These are phyloP conservation scores for Leptomonas pyrrhocoris DNA, from an alignment of 208 protist species.

Conservation along the genomic window DNA sequence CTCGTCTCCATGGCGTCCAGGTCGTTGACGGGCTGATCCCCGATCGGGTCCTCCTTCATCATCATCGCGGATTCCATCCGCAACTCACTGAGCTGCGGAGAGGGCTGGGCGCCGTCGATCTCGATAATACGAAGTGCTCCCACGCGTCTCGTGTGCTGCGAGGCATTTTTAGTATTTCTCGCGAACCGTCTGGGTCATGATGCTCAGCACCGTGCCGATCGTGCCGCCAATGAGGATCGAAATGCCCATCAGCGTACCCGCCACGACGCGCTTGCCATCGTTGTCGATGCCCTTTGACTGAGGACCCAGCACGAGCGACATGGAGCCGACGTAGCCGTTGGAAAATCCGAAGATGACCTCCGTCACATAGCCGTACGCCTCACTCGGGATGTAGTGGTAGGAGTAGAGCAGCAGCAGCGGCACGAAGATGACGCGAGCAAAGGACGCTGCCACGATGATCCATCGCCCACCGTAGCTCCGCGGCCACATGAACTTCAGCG, in stretches of 20 bases:
- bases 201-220: slow-evolving; percentile 48
- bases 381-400: slow-evolving; percentile 59
- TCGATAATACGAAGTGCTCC: neutral
- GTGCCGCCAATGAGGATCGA: slow-evolving; percentile 51
- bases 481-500: slow-evolving; percentile 48
- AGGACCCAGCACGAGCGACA: slow-evolving; percentile 60
- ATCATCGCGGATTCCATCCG: too few species aligned
- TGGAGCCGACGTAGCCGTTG: slow-evolving; percentile 57
- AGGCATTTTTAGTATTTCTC: slow-evolving; percentile 15
- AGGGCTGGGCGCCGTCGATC: too few species aligned
- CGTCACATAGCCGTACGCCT: slow-evolving; percentile 53
- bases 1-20: too few species aligned
- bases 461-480: slow-evolving; percentile 35
- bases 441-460: slow-evolving; percentile 41
- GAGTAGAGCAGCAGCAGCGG: slow-evolving; percentile 60
- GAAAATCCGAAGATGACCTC: slow-evolving; percentile 58
- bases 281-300: slow-evolving; percentile 31
- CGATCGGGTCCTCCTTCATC: too few species aligned
- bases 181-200: slow-evolving; percentile 50
- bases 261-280: slow-evolving; percentile 57
- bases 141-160: too few species aligned
- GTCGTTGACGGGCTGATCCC: too few species aligned
- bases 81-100: too few species aligned
- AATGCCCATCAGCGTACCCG: slow-evolving; percentile 59
- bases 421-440: slow-evolving; percentile 54